These are phyloP conservation scores for Triglochin maritima DNA, from an alignment of 106 monocot genomes.

Conservation along the genomic window DNA sequence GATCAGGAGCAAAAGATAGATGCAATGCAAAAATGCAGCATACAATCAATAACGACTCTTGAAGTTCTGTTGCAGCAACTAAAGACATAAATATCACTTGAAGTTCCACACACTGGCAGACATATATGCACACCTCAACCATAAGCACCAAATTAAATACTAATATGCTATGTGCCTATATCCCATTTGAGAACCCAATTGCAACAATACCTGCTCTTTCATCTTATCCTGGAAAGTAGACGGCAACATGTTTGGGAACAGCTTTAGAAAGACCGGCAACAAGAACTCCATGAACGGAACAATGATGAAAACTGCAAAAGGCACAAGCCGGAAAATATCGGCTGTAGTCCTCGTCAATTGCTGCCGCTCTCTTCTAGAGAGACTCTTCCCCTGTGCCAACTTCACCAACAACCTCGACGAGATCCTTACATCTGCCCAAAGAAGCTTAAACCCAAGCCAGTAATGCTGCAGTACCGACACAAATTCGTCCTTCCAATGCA, in stretches of 20 bases:
- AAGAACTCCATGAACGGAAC: slow-evolving; percentile 99
- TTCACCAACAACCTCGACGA: slow-evolving; percentile 79
- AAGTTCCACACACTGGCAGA: no score
- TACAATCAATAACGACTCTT: no score
- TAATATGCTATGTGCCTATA: no score
- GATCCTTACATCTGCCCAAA: slow-evolving; percentile 83
- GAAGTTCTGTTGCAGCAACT: no score
- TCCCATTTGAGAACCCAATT: no score
- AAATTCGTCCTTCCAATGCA: slow-evolving; percentile 79
- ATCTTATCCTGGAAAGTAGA: slow-evolving; percentile 99
- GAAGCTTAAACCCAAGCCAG: slow-evolving; percentile 80
- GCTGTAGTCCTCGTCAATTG: slow-evolving; percentile 93
- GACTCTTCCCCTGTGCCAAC: slow-evolving; percentile 75
- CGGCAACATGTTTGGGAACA: slow-evolving; percentile 97
- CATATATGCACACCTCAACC: no score
- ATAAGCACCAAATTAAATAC: no score
- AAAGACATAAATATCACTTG: no score
- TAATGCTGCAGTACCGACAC: slow-evolving; percentile 76
- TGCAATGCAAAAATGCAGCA: no score
- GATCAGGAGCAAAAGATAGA: no score
- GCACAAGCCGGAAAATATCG: slow-evolving; percentile 93
- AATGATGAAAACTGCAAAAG: slow-evolving; percentile 89
- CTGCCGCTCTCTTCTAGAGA: slow-evolving; percentile 84
- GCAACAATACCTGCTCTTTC: slow-evolving; percentile 76
- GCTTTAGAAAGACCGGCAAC: slow-evolving; percentile 74